These are phyloP conservation scores for Boletus rex-veris DNA, from an alignment of 768 basidiomycete species.

Conservation along the genomic window DNA sequence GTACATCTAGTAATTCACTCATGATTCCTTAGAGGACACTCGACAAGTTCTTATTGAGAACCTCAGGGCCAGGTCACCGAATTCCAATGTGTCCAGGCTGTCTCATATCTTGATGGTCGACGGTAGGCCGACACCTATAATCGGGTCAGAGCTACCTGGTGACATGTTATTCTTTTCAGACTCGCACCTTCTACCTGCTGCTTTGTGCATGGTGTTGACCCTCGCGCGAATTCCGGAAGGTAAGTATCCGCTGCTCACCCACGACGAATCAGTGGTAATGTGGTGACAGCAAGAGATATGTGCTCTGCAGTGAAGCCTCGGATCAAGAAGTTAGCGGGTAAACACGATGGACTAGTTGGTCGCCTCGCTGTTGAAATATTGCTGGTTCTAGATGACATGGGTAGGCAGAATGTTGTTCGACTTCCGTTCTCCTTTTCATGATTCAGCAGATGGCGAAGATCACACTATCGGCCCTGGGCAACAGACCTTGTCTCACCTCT, in stretches of 20 bases:
- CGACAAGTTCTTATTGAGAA: slow-evolving; percentile 3
- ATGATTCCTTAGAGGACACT: slow-evolving; percentile 8
- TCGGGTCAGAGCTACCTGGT: not conserved
- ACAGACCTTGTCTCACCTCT: not conserved
- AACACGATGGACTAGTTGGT: slow-evolving; percentile 6
- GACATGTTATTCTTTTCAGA: slow-evolving; percentile 4
- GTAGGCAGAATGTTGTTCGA: not conserved
- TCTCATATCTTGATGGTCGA: slow-evolving; percentile 12
- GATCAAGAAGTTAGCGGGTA: slow-evolving; percentile 13
- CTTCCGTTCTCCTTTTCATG: not conserved
- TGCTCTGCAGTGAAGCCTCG: slow-evolving; percentile 7
- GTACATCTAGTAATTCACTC: not conserved
- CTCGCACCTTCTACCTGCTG: slow-evolving; percentile 7
- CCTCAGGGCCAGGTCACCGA: not conserved
- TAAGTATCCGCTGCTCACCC: not conserved
- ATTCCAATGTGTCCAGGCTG: slow-evolving; percentile 7
- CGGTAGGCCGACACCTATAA: not conserved
- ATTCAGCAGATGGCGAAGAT: not conserved
- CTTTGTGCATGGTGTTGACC: slow-evolving; percentile 16
- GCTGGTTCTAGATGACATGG: slow-evolving; percentile 5
- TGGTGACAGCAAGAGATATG: not conserved
- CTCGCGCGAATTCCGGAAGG: slow-evolving; percentile 19
- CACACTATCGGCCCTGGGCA: not conserved
- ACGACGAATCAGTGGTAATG: not conserved
- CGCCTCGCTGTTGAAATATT: slow-evolving; percentile 20